A percentile compares a stretch with the other conserved stretches of the same genome.
Conservation (phyloP, 139 green algal genomes). For the Parachlorella kessleri region DNA sequence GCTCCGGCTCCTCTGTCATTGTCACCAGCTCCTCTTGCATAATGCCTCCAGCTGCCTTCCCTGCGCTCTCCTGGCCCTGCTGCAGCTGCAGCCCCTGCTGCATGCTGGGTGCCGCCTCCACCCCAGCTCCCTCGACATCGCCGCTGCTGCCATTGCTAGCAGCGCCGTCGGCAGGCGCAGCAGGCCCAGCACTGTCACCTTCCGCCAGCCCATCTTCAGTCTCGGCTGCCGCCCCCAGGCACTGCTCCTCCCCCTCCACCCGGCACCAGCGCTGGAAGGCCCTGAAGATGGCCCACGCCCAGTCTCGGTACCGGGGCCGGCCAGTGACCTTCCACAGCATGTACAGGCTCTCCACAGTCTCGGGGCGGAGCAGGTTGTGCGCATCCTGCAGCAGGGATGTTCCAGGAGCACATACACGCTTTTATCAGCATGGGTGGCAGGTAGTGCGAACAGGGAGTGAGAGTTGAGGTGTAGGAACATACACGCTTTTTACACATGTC, state of each 20-base stretch:
- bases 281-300: slow-evolving; percentile 84
- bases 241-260: slow-evolving; percentile 23
- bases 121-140: background rate
- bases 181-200: too few species aligned
- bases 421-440: too few species aligned
- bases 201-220: too few species aligned
- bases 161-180: background rate
- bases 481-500: too few species aligned
- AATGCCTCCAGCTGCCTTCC: background rate
- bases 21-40: background rate
- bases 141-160: background rate
- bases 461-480: too few species aligned
- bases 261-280: slow-evolving; percentile 68
- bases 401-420: too few species aligned
- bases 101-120: background rate
- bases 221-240: slow-evolving; percentile 5
- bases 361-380: slow-evolving; percentile 82
- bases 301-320: slow-evolving; percentile 74
- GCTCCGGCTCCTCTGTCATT: background rate
- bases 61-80: background rate
- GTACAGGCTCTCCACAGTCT: slow-evolving; percentile 86
- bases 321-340: slow-evolving; percentile 79
- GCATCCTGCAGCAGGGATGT: slow-evolving; percentile 49
- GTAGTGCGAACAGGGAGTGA: too few species aligned
- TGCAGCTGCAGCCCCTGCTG: background rate